These are phyloP conservation scores for Byssoonygena ceratinophila DNA, from an alignment of 2,329 filamentous ascomycete genomes.

Conservation along the genomic window DNA sequence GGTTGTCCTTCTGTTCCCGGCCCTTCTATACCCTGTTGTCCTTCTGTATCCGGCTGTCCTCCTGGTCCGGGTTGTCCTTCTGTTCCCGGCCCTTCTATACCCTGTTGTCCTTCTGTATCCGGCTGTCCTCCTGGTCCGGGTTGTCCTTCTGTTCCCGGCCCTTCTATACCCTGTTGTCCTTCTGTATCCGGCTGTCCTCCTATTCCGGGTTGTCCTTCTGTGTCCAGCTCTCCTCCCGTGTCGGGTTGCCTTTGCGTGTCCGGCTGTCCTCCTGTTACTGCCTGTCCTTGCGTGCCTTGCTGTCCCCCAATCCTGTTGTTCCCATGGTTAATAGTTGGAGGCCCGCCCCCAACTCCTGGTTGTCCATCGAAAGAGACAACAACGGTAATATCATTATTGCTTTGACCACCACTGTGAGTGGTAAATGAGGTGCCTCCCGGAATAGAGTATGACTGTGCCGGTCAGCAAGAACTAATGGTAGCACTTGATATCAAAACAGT, in stretches of 20 bases:
- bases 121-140: not conserved
- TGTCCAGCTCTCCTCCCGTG: not conserved
- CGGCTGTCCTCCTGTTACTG: not conserved
- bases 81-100: not conserved
- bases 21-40: no score
- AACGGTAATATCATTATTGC: conserved; percentile 4
- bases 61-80: not conserved
- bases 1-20: not conserved
- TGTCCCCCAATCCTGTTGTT: not conserved
- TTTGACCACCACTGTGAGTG: not conserved
- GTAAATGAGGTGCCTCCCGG: conserved; percentile 1
- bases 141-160: not conserved
- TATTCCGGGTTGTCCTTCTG: not conserved
- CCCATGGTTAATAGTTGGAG: conserved; percentile 3
- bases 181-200: not conserved
- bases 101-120: not conserved
- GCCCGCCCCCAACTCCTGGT: conserved; percentile 5
- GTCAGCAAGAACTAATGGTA: not conserved
- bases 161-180: not conserved
- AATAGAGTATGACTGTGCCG: not conserved
- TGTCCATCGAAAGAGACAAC: conserved; percentile 7
- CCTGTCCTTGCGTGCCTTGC: not conserved
- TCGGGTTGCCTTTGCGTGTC: not conserved
- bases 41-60: not conserved
- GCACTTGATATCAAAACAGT: not conserved